Percentiles rank a stretch among this genome's conserved stretches.
Conservation (phyloP, 352 stramenopile genomes). For the Phytophthora idaei region DNA sequence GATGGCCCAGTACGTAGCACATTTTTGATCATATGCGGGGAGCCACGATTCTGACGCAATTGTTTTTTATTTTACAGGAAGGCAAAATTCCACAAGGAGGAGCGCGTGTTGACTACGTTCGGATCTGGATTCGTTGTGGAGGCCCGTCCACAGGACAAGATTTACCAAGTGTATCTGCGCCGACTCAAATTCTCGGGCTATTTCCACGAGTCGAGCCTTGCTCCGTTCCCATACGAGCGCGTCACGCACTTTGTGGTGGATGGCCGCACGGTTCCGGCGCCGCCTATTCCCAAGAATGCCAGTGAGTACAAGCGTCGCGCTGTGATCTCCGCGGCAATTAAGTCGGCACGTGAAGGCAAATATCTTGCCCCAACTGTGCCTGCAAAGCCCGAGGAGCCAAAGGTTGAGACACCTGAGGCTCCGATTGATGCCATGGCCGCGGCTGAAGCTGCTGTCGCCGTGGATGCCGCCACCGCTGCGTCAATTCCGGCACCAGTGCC, state of each 20-base stretch:
- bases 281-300: slow-evolving; percentile 68
- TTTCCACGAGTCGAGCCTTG: slow-evolving; percentile 73
- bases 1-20: slow-evolving; percentile 57
- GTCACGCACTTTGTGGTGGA: slow-evolving; percentile 89
- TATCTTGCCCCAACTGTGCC: slow-evolving; percentile 26
- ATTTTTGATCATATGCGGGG: too few relatives aligned
- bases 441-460: slow-evolving; percentile 27
- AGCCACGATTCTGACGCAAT: neutral
- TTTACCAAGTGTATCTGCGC: slow-evolving; percentile 84
- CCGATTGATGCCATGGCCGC: slow-evolving; percentile 31
- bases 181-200: slow-evolving; percentile 71
- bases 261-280: slow-evolving; percentile 66
- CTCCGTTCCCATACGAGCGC: slow-evolving; percentile 81
- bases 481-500: slow-evolving; percentile 25
- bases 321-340: slow-evolving; percentile 74
- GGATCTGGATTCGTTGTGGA: slow-evolving; percentile 83
- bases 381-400: slow-evolving; percentile 23
- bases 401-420: slow-evolving; percentile 15
- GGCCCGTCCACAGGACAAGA: slow-evolving; percentile 57
- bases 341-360: slow-evolving; percentile 50
- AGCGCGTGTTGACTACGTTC: slow-evolving; percentile 79
- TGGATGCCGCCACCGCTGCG: slow-evolving; percentile 21
- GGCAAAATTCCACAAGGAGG: slow-evolving; percentile 71
- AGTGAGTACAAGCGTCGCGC: slow-evolving; percentile 71
- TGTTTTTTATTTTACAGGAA: slow-evolving; percentile 44